phyloP scores from a whole-genome alignment of 2,329 filamentous ascomycete species.

The Coniochaeta ligniaria region DNA sequence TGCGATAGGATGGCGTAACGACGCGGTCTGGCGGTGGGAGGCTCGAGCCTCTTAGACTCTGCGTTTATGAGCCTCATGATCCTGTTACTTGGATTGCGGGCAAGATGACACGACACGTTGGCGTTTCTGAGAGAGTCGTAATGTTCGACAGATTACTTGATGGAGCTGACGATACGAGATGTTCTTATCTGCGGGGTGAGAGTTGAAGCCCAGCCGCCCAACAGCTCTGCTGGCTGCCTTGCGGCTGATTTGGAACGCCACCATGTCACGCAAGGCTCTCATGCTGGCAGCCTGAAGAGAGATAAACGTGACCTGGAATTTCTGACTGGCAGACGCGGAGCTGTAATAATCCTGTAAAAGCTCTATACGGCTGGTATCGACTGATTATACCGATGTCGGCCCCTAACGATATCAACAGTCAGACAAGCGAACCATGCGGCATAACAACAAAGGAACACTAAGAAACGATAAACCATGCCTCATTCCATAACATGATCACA shows the following conservation, averaged over 20 bases:
- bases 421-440: neutral
- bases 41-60: neutral
- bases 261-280: neutral
- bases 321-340: too few species aligned
- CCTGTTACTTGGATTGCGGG: neutral
- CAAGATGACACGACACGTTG: neutral
- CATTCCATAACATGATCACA: too few species aligned
- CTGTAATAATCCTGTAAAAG: too few species aligned
- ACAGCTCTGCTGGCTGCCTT: neutral
- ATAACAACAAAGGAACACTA: neutral
- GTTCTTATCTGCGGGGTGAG: neutral
- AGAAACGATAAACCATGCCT: too few species aligned
- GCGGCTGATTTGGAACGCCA: neutral
- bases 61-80: neutral
- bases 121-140: too few species aligned
- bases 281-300: neutral
- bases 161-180: too few species aligned
- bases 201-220: neutral
- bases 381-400: neutral
- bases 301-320: neutral
- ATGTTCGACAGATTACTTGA: too few species aligned
- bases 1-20: constrained; percentile 11
- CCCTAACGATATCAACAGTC: neutral
- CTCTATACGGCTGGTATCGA: too few species aligned
- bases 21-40: neutral